Percentiles rank a stretch among this genome's conserved stretches.
Conservation (phyloP, 2,329 filamentous ascomycete genomes). For the Neophaeococcomyces mojaviensis region DNA sequence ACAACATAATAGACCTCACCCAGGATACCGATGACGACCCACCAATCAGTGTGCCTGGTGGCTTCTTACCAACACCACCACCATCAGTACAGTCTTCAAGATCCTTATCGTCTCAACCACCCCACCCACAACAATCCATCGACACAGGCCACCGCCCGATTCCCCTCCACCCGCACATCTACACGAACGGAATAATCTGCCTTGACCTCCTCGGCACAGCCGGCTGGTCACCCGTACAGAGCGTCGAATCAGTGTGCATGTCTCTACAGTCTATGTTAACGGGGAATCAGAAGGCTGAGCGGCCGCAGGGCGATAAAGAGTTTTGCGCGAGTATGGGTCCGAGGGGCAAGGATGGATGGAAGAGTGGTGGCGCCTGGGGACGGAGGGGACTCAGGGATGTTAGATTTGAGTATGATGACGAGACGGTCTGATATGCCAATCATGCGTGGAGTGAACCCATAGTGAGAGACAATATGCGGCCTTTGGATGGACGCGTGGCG, state of each 20-base stretch:
- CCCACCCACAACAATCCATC: constrained; percentile 21
- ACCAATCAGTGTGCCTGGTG: background rate
- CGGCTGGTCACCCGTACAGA: constrained; percentile 95
- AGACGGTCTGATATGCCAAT: constrained; percentile 54
- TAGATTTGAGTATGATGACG: constrained; percentile 89
- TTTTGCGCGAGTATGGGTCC: constrained; percentile 54
- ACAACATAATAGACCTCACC: constrained; percentile 8
- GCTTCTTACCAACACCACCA: background rate
- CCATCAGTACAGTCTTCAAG: too few species aligned
- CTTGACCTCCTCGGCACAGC: constrained; percentile 80
- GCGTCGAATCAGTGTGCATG: constrained; percentile 94
- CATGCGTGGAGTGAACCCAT: too few species aligned
- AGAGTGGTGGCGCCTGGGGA: constrained; percentile 11
- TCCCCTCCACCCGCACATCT: constrained; percentile 94
- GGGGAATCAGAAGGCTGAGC: constrained; percentile 83
- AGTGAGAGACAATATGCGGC: too few species aligned
- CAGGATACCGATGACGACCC: constrained; percentile 3
- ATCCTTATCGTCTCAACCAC: too few species aligned
- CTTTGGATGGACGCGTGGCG: too few species aligned
- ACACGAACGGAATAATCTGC: constrained; percentile 97
- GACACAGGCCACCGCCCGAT: constrained; percentile 49
- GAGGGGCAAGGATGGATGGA: constrained; percentile 21
- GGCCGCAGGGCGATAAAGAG: constrained; percentile 80
- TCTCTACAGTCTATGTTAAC: constrained; percentile 98
- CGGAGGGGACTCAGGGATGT: constrained; percentile 77